Conservation (phyloP, 768 basidiomycete genomes). For the Wakefieldia striispora region DNA sequence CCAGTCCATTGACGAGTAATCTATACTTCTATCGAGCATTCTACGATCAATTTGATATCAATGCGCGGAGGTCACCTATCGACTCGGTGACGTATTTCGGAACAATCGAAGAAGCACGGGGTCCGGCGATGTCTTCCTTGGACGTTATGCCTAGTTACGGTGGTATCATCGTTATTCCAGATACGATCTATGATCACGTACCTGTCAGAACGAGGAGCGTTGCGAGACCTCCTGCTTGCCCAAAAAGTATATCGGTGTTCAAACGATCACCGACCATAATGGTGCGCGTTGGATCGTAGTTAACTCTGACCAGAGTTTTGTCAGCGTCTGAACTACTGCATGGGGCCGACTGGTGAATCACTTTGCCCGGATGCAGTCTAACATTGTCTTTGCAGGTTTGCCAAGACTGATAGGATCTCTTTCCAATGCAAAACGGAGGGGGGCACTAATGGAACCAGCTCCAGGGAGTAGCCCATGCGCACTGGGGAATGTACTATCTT, state of each 20-base stretch:
- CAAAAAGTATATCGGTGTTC: constrained; percentile 95
- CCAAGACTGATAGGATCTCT: constrained; percentile 77
- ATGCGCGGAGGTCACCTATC: constrained; percentile 72
- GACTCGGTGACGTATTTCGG: constrained; percentile 81
- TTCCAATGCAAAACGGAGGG: constrained; percentile 70
- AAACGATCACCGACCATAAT: constrained; percentile 97
- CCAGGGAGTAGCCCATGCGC: constrained; percentile 76
- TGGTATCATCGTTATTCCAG: neutral
- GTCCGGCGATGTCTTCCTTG: constrained; percentile 69
- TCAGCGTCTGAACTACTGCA: constrained; percentile 5
- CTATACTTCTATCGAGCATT: constrained; percentile 6
- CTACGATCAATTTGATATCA: constrained; percentile 22
- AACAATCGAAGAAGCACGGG: constrained; percentile 64
- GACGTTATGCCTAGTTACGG: constrained; percentile 65
- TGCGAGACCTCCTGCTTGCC: constrained; percentile 77
- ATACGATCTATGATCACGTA: constrained; percentile 27
- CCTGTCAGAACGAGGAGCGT: constrained; percentile 95
- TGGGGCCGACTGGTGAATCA: constrained; percentile 26
- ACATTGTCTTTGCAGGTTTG: constrained; percentile 89
- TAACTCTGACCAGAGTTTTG: constrained; percentile 50
- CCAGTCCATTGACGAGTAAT: neutral
- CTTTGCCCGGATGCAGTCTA: constrained; percentile 88
- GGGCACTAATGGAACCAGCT: constrained; percentile 80
- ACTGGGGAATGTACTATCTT: constrained; percentile 88
- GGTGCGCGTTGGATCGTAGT: constrained; percentile 82